Base-by-base conservation (phyloP, 2,329 filamentous ascomycete species). In the Alternaria incomplexa region DNA sequence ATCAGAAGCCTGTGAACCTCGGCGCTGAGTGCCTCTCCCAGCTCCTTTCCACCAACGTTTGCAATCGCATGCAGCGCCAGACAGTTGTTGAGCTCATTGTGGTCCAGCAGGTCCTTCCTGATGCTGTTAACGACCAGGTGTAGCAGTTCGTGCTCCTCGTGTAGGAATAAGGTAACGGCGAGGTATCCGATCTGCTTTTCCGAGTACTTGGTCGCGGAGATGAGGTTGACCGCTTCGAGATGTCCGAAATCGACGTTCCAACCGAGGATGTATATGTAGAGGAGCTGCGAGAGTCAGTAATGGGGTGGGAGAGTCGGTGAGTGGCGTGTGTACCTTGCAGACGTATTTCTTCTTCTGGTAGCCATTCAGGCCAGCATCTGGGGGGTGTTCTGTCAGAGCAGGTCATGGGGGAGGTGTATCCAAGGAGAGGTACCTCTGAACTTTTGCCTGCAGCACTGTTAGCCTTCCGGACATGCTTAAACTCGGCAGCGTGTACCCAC, bases 301-400 rank as follows among this genome's bases (percentile, higher is more conserved):
- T 8, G 47, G 25, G 23, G 28, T 9, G n/a, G 15, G 22, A 61
- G 36, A 7, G 15, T 44, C 40, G 30, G 28, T 17, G 28, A 22
- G 30, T 32, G 28, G 56, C 9, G 12, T 26, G 28, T 15, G 23
- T 83, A 89, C 87, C 85, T 99, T 99, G 92, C 96, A 99, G 71
- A 99, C 96, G 80, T 99, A 99, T 91, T 99, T 99, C 88, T 99
- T 99, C 86, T 96, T 97, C 85, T 97, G 93, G 79, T 99, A 99
- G 70, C 96, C 96, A 78, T 91, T 97, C 62, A 99, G 85, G 77
- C 87, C 96, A 68, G 93, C 94, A 80, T 96, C 92, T 89, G 56
- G 48, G 53, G 47, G 64, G 12, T 25, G 12, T 56, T 15, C 36
- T 50, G 65, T 74, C 55, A 75, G 66, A 56, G 15, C 40, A 61